Percentiles rank a stretch among this genome's conserved stretches.
Evolutionary conservation across 2,329 filamentous ascomycete species (phyloP).

Genomic region (Sporothrix euskadiensis): DNA sequence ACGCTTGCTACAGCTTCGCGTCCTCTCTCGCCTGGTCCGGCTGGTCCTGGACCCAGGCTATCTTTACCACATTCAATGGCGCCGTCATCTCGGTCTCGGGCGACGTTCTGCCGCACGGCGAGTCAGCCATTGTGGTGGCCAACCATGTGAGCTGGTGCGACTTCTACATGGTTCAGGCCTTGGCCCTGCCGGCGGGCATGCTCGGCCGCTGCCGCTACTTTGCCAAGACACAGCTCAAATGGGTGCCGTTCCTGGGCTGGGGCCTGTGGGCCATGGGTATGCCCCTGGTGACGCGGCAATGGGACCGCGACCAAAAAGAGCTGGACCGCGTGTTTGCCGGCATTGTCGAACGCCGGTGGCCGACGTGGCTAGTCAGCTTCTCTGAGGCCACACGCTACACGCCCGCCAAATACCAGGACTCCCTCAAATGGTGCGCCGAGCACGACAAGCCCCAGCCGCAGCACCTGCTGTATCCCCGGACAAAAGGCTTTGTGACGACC

Average conservation of each 20-base stretch:
- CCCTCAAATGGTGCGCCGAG: slow-evolving; percentile 54
- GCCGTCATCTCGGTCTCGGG: slow-evolving; percentile 56
- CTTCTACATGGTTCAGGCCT: slow-evolving; percentile 64
- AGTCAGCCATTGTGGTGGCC: slow-evolving; percentile 60
- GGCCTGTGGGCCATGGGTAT: slow-evolving; percentile 66
- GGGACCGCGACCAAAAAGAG: slow-evolving; percentile 58
- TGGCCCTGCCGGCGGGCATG: slow-evolving; percentile 58
- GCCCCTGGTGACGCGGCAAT: slow-evolving; percentile 62
- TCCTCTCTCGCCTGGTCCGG: slow-evolving; percentile 56
- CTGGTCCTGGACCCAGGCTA: slow-evolving; percentile 59
- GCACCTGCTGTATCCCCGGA: slow-evolving; percentile 61
- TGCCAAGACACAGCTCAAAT: slow-evolving; percentile 59
- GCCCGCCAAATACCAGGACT: slow-evolving; percentile 52
- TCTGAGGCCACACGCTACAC: slow-evolving; percentile 65
- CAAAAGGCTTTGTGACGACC: slow-evolving; percentile 61
- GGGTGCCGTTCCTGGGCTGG: slow-evolving; percentile 64
- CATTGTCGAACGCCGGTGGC: slow-evolving; percentile 54
- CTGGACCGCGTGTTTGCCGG: slow-evolving; percentile 59
- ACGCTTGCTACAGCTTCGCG: slow-evolving; percentile 54
- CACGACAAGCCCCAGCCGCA: slow-evolving; percentile 53
- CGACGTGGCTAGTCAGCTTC: slow-evolving; percentile 65
- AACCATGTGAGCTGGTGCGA: slow-evolving; percentile 64
- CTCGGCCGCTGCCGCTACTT: slow-evolving; percentile 63
- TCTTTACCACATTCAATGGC: slow-evolving; percentile 57
- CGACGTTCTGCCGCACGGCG: slow-evolving; percentile 51